Base-by-base conservation (phyloP, 352 stramenopile species). In the Hyaloperonospora brassicae region DNA sequence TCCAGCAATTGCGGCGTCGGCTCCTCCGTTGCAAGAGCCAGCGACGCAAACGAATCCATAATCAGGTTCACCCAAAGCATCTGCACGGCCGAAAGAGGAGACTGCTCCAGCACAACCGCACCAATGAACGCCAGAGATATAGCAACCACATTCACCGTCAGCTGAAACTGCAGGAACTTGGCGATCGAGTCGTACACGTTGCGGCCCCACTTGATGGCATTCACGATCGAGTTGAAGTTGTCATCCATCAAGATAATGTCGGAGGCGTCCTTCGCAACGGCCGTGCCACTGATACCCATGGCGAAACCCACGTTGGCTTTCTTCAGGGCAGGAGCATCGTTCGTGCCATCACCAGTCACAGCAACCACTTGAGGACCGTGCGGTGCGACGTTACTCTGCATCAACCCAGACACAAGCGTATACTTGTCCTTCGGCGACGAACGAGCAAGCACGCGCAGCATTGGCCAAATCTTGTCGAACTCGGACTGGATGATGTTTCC, bases 21-120 rank as follows among this genome's bases (percentile, higher is more conserved):
- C 42, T 89, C 77, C 72, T 98, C 95, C 7, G 95, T 98, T 25
- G 88, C 92, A 31, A 98, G 74, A n/a, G 94, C 93, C 7, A 98
- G 68, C 31, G 94, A 93, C 7, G 92, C 93, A 59, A 98, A 96
- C 13, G 88, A 97, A 69, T 98, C 94, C 93, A 98, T 98, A 64
- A 98, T 97, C 30, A 98, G 64, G 64, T 98, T 98, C 17, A 98
- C 88, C 94, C 93, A 98, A 13, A 98, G 72, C 86, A 98, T 95
- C 72, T 98, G 95, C 1, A 98, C 89, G 31, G 93, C 87, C 38
- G 89, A 95, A 14, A 98, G 59, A 5, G 89, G 89, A 25, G 79
- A 85, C 47, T 84, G 71, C 24, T 81, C 60, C 13, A 85, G 50
- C 5, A 70, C 50, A 21, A 83, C 66, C 1, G 89, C 84, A 22